Evolutionary conservation across 2,329 filamentous ascomycete species (phyloP).

Genomic region (Cercospora zeae-maydis): DNA sequence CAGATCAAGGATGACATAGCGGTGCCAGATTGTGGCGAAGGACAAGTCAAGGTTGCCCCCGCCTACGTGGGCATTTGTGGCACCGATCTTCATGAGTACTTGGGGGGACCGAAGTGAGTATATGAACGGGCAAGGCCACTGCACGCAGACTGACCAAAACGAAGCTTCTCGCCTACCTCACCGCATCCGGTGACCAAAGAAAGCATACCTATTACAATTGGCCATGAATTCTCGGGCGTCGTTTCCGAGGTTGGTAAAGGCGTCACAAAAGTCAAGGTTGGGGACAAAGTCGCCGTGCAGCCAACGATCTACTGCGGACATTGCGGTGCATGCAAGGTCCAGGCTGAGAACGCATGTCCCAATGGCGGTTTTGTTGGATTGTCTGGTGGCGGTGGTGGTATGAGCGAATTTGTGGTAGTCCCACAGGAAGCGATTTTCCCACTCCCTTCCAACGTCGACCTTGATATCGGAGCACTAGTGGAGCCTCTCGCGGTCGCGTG

Average conservation of each 20-base stretch:
- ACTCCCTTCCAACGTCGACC: constrained; percentile 51
- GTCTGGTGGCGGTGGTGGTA: constrained; percentile 52
- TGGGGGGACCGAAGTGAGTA: constrained; percentile 39
- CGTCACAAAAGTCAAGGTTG: constrained; percentile 45
- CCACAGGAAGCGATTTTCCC: constrained; percentile 48
- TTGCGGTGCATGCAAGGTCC: constrained; percentile 54
- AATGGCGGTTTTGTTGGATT: constrained; percentile 49
- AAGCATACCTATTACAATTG: constrained; percentile 56
- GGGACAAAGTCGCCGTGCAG: constrained; percentile 58
- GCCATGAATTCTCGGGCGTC: constrained; percentile 63
- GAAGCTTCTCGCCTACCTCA: constrained; percentile 47
- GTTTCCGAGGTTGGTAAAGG: constrained; percentile 55
- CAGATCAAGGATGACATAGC: constrained; percentile 51
- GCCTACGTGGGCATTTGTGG: constrained; percentile 55
- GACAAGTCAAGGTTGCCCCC: constrained; percentile 49
- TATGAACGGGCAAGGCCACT: not conserved
- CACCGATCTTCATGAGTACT: constrained; percentile 32
- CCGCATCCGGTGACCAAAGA: constrained; percentile 59
- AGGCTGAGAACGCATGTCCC: constrained; percentile 57
- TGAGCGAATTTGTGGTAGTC: constrained; percentile 55
- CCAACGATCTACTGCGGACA: constrained; percentile 57
- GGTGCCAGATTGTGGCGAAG: constrained; percentile 46
- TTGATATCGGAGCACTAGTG: constrained; percentile 57
- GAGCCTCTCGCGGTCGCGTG: constrained; percentile 63
- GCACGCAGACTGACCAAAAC: constrained; percentile 15